Evolutionary conservation across 768 basidiomycete genomes (phyloP), one percentile per base, ranked within the genome.

Genomic region (Phanerodontia chrysosporium): DNA sequence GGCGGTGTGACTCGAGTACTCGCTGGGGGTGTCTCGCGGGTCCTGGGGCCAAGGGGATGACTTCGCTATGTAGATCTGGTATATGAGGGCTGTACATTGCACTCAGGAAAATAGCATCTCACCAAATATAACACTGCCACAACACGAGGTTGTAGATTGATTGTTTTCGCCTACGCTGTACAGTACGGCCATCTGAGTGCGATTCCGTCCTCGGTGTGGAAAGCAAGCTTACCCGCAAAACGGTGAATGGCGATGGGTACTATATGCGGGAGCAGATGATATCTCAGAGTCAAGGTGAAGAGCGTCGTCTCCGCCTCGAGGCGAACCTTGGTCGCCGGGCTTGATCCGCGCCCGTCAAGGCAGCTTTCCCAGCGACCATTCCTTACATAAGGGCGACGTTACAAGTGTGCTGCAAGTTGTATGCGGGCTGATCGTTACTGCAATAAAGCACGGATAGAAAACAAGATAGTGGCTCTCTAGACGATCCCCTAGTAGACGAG

Each of bases 291-390:
- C 29, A 53, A 53, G 14, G 30, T 18, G 18, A 16, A 22, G 52
- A n/a, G 13, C 36, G 28, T 51, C 48, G 28, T 32, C 29, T 16
- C 21, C n/a, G 52, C 52, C 52, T 53, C 52, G 52, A 53, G 52
- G 52, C 52, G 42, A 29, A 35, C 27, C 29, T 27, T 52, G 24
- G n/a, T 35, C 16, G 30, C 51, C 28, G 9, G 29, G 25, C 30
- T 39, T 53, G 52, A 53, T 53, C 52, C 52, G 52, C 52, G 25
- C 9, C 46, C 6, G 39, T 4, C 18, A 42, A 14, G 4, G 39
- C 16, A 42, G 18, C 39, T 42, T 7, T 42, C 39, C 39, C 39
- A 9, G 39, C 39, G 39, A 42, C 32, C 32, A 35, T 14, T n/a
- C n/a, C n/a, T n/a, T n/a, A n/a, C n/a, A n/a, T n/a, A n/a, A n/a